Evolutionary conservation across 129 eudicot species (phyloP).

Genomic region (Ambrosia artemisiifolia): DNA sequence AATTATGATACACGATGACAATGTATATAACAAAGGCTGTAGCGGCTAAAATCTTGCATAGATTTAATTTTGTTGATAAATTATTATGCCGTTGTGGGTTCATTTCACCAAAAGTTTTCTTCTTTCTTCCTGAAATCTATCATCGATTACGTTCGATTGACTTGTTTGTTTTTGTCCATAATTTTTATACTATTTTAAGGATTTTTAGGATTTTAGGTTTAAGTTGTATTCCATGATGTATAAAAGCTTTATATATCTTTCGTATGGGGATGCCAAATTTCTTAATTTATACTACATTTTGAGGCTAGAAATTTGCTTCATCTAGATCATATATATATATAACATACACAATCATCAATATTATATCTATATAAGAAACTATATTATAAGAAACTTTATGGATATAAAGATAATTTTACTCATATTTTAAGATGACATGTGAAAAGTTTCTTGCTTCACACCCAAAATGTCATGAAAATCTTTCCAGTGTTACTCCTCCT

Average conservation of each 20-base stretch:
- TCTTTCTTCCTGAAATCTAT: neutral
- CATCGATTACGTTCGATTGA: neutral
- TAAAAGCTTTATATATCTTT: neutral
- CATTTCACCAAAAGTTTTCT: constrained; percentile 22
- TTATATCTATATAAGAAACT: no score
- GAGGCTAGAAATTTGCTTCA: constrained; percentile 13
- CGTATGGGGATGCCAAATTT: neutral
- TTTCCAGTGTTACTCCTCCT: no score
- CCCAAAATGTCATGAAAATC: no score
- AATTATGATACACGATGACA: constrained; percentile 20
- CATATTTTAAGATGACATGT: no score
- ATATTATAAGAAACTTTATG: no score
- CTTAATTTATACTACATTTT: neutral
- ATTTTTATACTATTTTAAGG: neutral
- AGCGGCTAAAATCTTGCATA: constrained; percentile 28
- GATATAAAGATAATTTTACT: no score
- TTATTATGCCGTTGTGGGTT: constrained; percentile 28
- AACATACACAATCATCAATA: no score
- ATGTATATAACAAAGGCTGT: constrained; percentile 22
- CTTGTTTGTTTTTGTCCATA: neutral
- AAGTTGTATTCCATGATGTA: constrained; percentile 2
- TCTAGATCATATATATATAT: neutral
- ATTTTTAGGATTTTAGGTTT: constrained; percentile 12
- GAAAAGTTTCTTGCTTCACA: no score
- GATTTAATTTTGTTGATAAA: constrained; percentile 16